A percentile compares a stretch with the other conserved stretches of the same genome.
phyloP scores from a whole-genome alignment of 257 asterid species.

The Solanum sejunctum region DNA sequence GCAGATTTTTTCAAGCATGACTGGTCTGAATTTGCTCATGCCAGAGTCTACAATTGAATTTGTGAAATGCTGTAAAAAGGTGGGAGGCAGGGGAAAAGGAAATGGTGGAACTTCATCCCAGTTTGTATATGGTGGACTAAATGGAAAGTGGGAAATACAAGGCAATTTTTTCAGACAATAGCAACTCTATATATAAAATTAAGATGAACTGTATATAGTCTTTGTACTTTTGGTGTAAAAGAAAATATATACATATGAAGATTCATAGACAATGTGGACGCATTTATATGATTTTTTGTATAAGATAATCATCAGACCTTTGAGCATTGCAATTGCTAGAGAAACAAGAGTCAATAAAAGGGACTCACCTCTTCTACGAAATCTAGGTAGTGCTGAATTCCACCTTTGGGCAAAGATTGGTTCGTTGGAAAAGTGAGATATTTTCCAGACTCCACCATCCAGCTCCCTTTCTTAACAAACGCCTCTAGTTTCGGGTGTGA shows the following conservation, averaged over 20 bases:
- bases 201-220: background rate
- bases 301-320: background rate
- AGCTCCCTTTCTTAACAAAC: slow-evolving; percentile 47
- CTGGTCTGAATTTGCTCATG: background rate
- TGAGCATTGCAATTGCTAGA: background rate
- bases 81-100: background rate
- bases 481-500: slow-evolving; percentile 86
- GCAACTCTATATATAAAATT: background rate
- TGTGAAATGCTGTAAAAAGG: background rate
- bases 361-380: slow-evolving; percentile 74
- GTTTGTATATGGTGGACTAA: background rate
- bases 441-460: slow-evolving; percentile 75
- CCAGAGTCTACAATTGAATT: background rate
- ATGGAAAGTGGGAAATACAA: background rate
- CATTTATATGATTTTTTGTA: background rate
- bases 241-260: background rate
- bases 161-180: background rate
- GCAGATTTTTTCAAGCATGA: background rate
- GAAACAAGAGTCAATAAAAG: background rate
- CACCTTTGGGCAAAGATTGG: slow-evolving; percentile 47
- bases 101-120: background rate
- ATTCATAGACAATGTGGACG: background rate
- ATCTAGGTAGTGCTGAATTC: slow-evolving; percentile 74
- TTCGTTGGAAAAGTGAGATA: slow-evolving; percentile 62
- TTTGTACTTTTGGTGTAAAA: background rate